Base-by-base conservation (phyloP, 495 filamentous ascomycete genomes). In the Oidiodendron maius region DNA sequence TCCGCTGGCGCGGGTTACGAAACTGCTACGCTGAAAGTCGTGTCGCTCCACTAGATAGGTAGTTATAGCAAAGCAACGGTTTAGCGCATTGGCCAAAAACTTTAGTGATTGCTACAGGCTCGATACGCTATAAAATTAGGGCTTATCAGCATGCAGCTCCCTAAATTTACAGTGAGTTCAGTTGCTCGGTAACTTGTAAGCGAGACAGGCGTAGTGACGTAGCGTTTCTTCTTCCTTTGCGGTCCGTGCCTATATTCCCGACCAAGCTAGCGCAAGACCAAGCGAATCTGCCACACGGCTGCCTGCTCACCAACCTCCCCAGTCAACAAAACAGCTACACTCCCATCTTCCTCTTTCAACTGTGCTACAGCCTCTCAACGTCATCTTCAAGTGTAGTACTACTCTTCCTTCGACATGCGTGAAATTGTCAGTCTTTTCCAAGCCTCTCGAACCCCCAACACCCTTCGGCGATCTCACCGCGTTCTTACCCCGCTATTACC, bases 361-460 rank as follows among this genome's bases (percentile, higher is more conserved):
- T 36, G 60, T 48, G 44, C 40, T 51, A 35, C 52, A 51, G 56
- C 55, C 54, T 50, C 40, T 46, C 50, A 54, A 52, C 53, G 49
- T 51, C 36, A 50, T 48, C 48, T 48, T 46, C 32, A 46, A 41
- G 49, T 52, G 48, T 53, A 56, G 53, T 52, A 48, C 53, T 60
- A 48, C 55, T 52, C 46, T 59, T 55, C 38, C 61, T 53, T 64
- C 75, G 83, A 72, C 59, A 95, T 95, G 89, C 89, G 89, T 84
- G 89, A 95, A 80, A 95, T 95, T 67, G 89, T 91, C 78, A 69
- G 86, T 86, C 36, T 50, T 51, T 40, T n/a, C 44, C 51, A 34
- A 48, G 21, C 46, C 46, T 46, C 22, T 23, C 37, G 20, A 40
- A 37, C n/a, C 39, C 25, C 48, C 26, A 36, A 38, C 36, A 52